Conservation (phyloP, 164 flowering plant species). For the Aristolochia contorta region DNA sequence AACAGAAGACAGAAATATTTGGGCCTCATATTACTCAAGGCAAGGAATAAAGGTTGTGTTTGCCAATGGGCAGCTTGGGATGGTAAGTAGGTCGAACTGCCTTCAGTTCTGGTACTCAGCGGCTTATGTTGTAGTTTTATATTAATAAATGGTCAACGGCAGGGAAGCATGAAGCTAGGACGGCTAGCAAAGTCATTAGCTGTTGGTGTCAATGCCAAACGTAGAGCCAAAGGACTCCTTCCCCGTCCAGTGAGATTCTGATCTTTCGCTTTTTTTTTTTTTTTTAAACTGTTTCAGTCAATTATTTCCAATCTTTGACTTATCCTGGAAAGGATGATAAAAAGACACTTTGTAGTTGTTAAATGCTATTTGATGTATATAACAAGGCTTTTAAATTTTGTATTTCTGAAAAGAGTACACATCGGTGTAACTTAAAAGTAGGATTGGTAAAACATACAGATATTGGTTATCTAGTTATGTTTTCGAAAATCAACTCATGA, state of each 20-base stretch:
- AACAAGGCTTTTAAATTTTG: no score
- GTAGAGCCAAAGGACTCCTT: conserved; percentile 79
- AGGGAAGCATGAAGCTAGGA: conserved; percentile 80
- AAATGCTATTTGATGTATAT: no score
- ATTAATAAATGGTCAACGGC: conserved; percentile 13
- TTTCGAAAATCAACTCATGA: no score
- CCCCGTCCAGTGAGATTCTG: conserved; percentile 67
- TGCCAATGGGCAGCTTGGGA: conserved; percentile 89
- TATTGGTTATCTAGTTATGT: no score
- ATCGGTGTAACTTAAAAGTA: no score
- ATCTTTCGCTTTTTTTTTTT: neutral
- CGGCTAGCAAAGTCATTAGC: conserved; percentile 79
- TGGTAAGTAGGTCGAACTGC: conserved; percentile 36
- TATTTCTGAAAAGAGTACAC: no score
- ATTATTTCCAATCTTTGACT: no score
- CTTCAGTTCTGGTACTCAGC: conserved; percentile 2
- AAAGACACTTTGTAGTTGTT: no score
- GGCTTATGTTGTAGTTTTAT: neutral
- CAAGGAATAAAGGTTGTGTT: conserved; percentile 74
- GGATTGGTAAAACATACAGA: no score
- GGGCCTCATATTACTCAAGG: conserved; percentile 79
- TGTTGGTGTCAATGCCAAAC: conserved; percentile 71
- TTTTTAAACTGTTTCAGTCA: neutral
- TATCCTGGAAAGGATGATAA: no score
- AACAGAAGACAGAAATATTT: conserved; percentile 75